Evolutionary conservation across 148 eudicot species (phyloP).

Genomic region (Fagopyrum esculentum): DNA sequence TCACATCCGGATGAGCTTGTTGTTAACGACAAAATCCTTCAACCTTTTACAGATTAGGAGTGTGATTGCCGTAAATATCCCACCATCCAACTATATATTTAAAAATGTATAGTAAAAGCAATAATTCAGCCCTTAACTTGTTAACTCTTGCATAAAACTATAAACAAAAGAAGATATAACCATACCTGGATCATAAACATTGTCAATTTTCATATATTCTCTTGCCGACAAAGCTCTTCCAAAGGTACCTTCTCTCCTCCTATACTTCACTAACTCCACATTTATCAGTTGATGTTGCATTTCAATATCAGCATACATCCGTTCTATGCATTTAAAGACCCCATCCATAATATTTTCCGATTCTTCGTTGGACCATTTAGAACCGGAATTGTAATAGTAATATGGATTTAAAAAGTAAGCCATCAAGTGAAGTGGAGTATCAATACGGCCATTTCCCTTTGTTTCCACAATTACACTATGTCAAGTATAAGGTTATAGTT

Average conservation of each 20-base stretch:
- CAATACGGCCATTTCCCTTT: neutral
- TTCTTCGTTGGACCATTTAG: neutral
- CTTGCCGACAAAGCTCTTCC: neutral
- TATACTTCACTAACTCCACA: neutral
- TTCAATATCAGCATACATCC: neutral
- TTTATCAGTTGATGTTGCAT: neutral
- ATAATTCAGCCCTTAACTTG: neutral
- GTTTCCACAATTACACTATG: neutral
- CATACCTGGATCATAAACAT: neutral
- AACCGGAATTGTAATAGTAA: neutral
- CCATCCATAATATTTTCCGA: neutral
- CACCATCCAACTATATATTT: neutral
- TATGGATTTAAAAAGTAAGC: neutral
- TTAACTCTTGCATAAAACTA: neutral
- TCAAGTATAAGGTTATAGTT: neutral
- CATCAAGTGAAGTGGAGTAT: constrained; percentile 2
- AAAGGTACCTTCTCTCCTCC: neutral
- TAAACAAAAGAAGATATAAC: neutral
- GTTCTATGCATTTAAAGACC: neutral
- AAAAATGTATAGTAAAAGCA: neutral
- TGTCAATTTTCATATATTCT: neutral
- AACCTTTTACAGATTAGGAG: too few relatives aligned
- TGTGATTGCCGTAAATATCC: too few relatives aligned
- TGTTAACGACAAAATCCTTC: too few relatives aligned
- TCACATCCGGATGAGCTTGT: too few relatives aligned